Base-by-base conservation (phyloP, 2,329 filamentous ascomycete genomes). In the Cryphonectria naterciae region DNA sequence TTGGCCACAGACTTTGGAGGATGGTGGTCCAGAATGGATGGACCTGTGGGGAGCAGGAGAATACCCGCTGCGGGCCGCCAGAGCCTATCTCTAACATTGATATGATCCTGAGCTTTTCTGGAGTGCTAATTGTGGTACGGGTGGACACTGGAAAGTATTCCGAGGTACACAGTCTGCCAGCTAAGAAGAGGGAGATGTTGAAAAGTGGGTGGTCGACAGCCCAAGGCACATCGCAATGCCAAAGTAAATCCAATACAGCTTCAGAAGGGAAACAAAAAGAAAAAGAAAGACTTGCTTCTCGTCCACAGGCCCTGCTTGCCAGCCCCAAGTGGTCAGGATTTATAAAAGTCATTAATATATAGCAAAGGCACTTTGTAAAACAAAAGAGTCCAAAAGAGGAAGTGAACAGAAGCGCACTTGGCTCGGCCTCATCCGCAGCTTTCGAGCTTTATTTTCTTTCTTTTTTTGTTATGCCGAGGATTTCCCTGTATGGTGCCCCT, bases 1-100 rank as follows among this genome's bases (percentile, higher is more conserved):
- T 85, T 85, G 0, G 85, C 79, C 64, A 83, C 84, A 76, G 11
- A 11, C 37, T 39, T 85, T 85, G 86, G 70, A 87, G 80, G 65
- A 84, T 77, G 70, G 78, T 77, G 68, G 80, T 79, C 52, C 79
- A 78, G 64, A 81, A 77, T 67, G 78, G 81, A 77, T 67, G 78
- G 78, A 62, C 76, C 74, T 72, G 76, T 76, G 70, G 74, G 52
- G 35, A 73, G 66, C 62, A 77, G 73, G 54, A 72, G 71, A 63
- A 70, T 64, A 56, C 75, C 67, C 39, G 68, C 70, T 63, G 73
- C 71, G 52, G 69, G 66, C 64, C 68, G 54, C 54, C 74, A 39
- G 25, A 72, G 52, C 35, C 28, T 54, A 66, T 73, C 66, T 68
- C 71, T 62, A 63, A 75, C 32, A 32, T 32, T 32, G 32, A 58